Evolutionary conservation across 768 basidiomycete genomes (phyloP).

Genomic region (Rhodotorula babjevae): DNA sequence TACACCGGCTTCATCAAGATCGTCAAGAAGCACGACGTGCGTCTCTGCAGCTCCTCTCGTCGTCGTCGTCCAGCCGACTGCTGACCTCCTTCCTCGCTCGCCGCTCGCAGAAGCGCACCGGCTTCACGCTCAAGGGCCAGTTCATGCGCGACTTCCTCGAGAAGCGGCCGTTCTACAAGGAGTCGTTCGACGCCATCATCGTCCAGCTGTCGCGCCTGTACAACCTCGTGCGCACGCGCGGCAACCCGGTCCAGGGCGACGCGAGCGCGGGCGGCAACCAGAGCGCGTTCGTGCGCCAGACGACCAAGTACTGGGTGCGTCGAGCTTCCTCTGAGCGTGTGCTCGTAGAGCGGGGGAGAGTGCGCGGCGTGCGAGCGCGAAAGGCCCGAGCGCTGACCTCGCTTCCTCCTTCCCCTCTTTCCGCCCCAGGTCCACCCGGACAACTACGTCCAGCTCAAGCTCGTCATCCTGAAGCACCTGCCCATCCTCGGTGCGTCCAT

Average conservation of each 20-base stretch:
- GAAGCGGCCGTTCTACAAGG: conserved; percentile 91
- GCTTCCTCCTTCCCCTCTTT: not conserved
- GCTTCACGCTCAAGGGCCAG: conserved; percentile 68
- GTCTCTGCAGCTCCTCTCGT: too few relatives aligned
- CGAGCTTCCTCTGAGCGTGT: not conserved
- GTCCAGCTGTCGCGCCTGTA: conserved; percentile 92
- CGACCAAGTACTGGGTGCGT: conserved; percentile 95
- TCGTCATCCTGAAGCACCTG: conserved; percentile 84
- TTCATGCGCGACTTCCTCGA: conserved; percentile 91
- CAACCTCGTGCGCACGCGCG: conserved; percentile 88
- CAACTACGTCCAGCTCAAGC: conserved; percentile 85
- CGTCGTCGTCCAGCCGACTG: too few relatives aligned
- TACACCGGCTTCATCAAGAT: conserved; percentile 99
- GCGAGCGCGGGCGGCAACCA: conserved; percentile 89
- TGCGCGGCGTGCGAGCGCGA: too few relatives aligned
- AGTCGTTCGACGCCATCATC: conserved; percentile 86
- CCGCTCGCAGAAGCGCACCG: conserved; percentile 78
- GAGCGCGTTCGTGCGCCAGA: conserved; percentile 96
- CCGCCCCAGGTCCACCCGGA: conserved; percentile 68
- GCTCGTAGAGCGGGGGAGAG: too few relatives aligned
- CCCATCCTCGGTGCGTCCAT: conserved; percentile 75
- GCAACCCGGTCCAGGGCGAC: conserved; percentile 90
- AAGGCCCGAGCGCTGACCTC: not conserved
- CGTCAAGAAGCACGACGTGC: conserved; percentile 94
- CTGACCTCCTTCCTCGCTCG: not conserved